Evolutionary conservation across 768 basidiomycete species (phyloP).

Genomic region (Lactarius tabidus): DNA sequence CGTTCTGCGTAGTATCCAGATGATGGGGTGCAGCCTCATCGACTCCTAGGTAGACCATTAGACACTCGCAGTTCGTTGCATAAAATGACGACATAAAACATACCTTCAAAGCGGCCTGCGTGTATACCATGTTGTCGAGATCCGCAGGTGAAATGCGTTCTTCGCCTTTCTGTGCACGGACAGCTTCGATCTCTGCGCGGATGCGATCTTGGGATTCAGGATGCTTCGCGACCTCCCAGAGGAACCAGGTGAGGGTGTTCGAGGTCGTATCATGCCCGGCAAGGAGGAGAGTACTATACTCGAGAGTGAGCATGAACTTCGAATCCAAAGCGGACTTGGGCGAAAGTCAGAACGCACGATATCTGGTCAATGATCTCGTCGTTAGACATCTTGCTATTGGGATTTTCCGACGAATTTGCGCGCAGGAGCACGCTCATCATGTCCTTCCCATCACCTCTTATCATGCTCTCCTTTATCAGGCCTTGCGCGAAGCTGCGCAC

Average conservation of each 20-base stretch:
- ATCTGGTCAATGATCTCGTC: constrained; percentile 20
- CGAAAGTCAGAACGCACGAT: constrained; percentile 6
- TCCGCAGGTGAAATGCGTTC: constrained; percentile 4
- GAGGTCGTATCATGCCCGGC: constrained; percentile 25
- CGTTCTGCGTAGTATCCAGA: constrained; percentile 8
- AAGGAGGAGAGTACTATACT: constrained; percentile 14
- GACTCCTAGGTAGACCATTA: constrained; percentile 16
- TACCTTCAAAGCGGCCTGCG: constrained; percentile 23
- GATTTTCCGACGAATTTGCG: constrained; percentile 18
- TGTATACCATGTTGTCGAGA: constrained; percentile 20
- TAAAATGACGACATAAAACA: not conserved
- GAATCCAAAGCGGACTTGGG: not conserved
- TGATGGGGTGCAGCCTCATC: constrained; percentile 23
- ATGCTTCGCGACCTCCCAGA: constrained; percentile 24
- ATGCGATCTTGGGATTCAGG: constrained; percentile 20
- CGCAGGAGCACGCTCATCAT: constrained; percentile 23
- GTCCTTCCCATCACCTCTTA: constrained; percentile 20
- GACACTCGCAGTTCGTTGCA: not conserved
- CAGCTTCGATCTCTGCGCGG: constrained; percentile 18
- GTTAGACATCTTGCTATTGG: constrained; percentile 1
- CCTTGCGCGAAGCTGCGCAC: constrained; percentile 10
- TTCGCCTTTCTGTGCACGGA: constrained; percentile 11
- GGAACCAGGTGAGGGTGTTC: constrained; percentile 18
- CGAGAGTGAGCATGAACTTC: not conserved
- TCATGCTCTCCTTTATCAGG: constrained; percentile 9